phyloP scores from a whole-genome alignment of 345 rosid species.

The Punica granatum region DNA sequence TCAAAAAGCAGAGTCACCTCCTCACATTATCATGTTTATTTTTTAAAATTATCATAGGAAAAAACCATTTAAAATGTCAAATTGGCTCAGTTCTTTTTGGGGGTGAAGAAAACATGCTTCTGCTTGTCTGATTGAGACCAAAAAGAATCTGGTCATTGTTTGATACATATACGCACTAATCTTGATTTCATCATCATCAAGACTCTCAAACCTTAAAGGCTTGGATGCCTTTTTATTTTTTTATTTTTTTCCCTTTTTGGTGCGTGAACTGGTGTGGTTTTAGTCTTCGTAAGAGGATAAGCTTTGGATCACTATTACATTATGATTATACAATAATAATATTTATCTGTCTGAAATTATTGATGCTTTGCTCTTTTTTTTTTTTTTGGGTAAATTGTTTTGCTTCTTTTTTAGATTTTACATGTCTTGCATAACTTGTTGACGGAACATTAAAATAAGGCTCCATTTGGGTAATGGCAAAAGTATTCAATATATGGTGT shows the following conservation, averaged over 20 bases:
- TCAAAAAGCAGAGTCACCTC: constrained; percentile 31
- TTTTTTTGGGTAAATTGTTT: not conserved
- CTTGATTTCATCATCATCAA: constrained; percentile 31
- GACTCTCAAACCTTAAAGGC: constrained; percentile 19
- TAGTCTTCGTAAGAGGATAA: not conserved
- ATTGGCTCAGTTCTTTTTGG: constrained; percentile 34
- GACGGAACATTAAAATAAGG: too few relatives aligned
- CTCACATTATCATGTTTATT: constrained; percentile 15
- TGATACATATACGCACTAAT: not conserved
- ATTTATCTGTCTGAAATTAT: too few relatives aligned
- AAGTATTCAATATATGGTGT: too few relatives aligned
- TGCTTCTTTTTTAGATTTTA: too few relatives aligned
- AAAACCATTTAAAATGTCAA: constrained; percentile 17
- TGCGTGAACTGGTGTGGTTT: not conserved
- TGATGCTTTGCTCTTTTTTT: not conserved
- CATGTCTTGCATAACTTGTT: too few relatives aligned
- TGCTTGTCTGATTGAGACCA: constrained; percentile 51
- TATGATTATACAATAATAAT: too few relatives aligned
- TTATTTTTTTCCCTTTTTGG: too few relatives aligned
- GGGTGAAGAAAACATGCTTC: constrained; percentile 37
- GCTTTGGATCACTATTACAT: not conserved
- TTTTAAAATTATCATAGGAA: constrained; percentile 9
- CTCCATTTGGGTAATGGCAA: too few relatives aligned
- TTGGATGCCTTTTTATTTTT: not conserved
- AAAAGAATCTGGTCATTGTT: not conserved